These are phyloP conservation scores for Beauveria varroae DNA, from an alignment of 2,329 filamentous ascomycete species.

Conservation along the genomic window DNA sequence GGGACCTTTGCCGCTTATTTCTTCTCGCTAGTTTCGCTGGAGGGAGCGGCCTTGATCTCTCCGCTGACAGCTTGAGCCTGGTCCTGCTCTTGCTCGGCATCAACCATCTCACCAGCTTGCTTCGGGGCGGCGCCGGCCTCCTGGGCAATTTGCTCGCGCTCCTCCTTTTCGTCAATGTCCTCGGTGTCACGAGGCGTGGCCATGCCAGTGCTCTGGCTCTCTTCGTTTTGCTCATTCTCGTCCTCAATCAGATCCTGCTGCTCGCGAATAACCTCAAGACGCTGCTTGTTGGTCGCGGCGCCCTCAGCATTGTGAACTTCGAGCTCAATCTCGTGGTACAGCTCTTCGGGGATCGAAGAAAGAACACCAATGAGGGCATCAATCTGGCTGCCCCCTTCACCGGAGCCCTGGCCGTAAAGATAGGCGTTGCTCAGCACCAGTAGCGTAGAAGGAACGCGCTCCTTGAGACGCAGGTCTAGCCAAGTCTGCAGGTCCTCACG, in stretches of 20 bases:
- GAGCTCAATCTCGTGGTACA: conserved; percentile 99
- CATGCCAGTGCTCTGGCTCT: conserved; percentile 67
- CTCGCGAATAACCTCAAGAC: conserved; percentile 95
- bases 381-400: conserved; percentile 83
- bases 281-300: conserved; percentile 96
- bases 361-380: conserved; percentile 88
- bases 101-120: conserved; percentile 46
- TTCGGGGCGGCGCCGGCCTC: conserved; percentile 39
- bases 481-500: conserved; percentile 87
- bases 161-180: conserved; percentile 92
- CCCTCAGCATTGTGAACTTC: conserved; percentile 96
- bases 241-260: conserved; percentile 97
- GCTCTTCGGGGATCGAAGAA: conserved; percentile 90
- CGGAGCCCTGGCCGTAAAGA: conserved; percentile 86
- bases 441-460: conserved; percentile 92
- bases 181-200: conserved; percentile 77
- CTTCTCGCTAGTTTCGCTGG: conserved; percentile 9
- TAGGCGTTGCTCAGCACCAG: conserved; percentile 95
- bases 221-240: conserved; percentile 85
- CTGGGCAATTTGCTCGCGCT: conserved; percentile 49
- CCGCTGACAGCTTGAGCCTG: not conserved
- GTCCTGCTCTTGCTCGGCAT: conserved; percentile 33
- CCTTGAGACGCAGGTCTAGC: conserved; percentile 86
- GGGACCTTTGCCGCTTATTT: conserved; percentile 2
- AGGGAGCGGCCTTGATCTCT: not conserved